Evolutionary conservation across 441 rosid species (phyloP).

Genomic region (Dalechampia spathulata): DNA sequence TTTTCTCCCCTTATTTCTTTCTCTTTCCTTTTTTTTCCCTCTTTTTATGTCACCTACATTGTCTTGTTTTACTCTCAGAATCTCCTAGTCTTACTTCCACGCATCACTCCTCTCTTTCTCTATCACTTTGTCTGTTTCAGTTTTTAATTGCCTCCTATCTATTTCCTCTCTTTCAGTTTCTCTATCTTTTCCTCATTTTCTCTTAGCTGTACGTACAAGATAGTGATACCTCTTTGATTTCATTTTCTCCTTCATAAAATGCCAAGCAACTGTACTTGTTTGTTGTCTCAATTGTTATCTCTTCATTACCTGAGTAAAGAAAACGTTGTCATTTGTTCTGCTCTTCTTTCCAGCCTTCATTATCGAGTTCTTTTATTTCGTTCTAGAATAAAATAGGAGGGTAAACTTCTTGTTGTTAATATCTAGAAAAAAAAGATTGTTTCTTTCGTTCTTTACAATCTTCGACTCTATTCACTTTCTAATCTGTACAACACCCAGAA

Average conservation of each 20-base stretch:
- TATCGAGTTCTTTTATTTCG: no score
- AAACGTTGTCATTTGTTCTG: slow-evolving; percentile 11
- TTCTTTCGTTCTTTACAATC: slow-evolving; percentile 8
- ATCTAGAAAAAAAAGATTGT: slow-evolving; percentile 7
- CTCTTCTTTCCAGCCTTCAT: no score
- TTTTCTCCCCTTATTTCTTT: no score
- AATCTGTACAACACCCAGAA: slow-evolving; percentile 9
- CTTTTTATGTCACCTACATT: slow-evolving; percentile 38
- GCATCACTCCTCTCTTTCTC: no score
- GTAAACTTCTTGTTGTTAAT: no score
- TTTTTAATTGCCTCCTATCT: no score
- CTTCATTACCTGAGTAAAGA: slow-evolving; percentile 24
- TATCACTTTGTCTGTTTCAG: no score
- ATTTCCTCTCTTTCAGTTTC: slow-evolving; percentile 14
- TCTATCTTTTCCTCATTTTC: no score
- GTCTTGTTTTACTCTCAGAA: slow-evolving; percentile 44
- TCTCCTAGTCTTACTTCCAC: slow-evolving; percentile 34
- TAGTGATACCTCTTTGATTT: slow-evolving; percentile 14
- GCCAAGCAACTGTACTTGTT: slow-evolving; percentile 21
- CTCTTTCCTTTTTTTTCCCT: no score
- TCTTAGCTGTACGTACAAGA: no score
- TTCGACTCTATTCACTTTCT: no score
- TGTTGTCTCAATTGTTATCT: slow-evolving; percentile 21
- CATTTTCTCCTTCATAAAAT: slow-evolving; percentile 21
- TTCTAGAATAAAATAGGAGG: no score